Base-by-base conservation (phyloP, 1,284 basidiomycete species). In the Anthracocystis setariae region DNA sequence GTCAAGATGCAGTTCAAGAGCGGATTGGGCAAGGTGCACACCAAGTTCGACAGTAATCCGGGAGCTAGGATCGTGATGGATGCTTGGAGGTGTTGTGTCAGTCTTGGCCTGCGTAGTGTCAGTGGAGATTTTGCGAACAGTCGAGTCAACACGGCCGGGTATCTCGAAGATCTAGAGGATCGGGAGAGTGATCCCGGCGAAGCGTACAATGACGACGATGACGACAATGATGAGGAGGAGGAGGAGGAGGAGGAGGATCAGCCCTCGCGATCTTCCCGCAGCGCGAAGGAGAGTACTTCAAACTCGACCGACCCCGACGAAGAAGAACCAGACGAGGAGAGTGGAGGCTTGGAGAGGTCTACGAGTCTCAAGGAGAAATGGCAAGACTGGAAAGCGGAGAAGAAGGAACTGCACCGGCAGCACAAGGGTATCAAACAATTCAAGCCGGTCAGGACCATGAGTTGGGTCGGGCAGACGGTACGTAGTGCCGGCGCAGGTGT, bases 1-100 rank as follows among this genome's bases (percentile, higher is more conserved):
- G 63, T 73, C 20, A 50, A 51, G 33, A 44, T 76, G 55, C 68
- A 71, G 48, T 76, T 76, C 69, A 76, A 76, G 64, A 61, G 52
- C 4, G 74, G 74, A 13, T 43, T 76, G 39, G 74, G 73, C 15
- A 58, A 63, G 49, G 51, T 73, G 21, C 74, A 76, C 38, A 56
- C 62, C 20, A 61, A 67, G 44, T 60, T 74, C 29, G 59, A 71
- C 23, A 44, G 40, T 8, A 64, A 76, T 39, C 50, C 52, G 15
- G 74, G 73, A 24, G 54, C 62, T 3, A 64, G 38, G 40, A 38
- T 46, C 7, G 74, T 76, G 33, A 62, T 75, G 59, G 57, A 74
- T 25, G 73, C 74, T 8, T 76, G 74, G 74, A 33, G 53, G 42
- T 57, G 53, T 8, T 74, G 72, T 42, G 62, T 73, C 5, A 52